A percentile compares a stretch with the other conserved stretches of the same genome.
Conservation (phyloP, 2,329 filamentous ascomycete species). For the Ophiobolus disseminans region DNA sequence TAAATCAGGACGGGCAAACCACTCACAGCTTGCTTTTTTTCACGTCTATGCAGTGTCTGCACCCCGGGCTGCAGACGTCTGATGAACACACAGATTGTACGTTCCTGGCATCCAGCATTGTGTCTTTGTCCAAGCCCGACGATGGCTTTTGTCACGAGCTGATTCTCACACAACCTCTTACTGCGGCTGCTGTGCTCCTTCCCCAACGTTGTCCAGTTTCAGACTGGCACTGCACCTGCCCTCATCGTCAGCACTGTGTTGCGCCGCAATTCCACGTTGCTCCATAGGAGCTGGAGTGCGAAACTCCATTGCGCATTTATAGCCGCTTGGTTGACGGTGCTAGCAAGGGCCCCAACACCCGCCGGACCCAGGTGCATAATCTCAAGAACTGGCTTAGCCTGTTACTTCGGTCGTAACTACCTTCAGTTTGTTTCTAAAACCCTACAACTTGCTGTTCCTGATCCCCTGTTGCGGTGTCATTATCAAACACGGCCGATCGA, state of each 20-base stretch:
- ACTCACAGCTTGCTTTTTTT: slow-evolving; percentile 36
- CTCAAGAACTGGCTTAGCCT: slow-evolving; percentile 33
- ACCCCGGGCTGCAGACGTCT: slow-evolving; percentile 39
- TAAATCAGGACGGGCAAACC: slow-evolving; percentile 23
- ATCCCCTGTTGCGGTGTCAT: slow-evolving; percentile 36
- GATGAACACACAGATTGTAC: slow-evolving; percentile 37
- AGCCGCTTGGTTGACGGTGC: slow-evolving; percentile 41
- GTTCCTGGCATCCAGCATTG: slow-evolving; percentile 39
- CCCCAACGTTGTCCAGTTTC: slow-evolving; percentile 41
- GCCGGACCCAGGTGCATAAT: slow-evolving; percentile 35
- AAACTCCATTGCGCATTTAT: slow-evolving; percentile 36
- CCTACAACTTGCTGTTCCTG: slow-evolving; percentile 33
- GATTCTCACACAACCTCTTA: slow-evolving; percentile 38
- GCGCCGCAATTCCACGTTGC: slow-evolving; percentile 35
- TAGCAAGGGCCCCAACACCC: slow-evolving; percentile 45
- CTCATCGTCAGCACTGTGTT: slow-evolving; percentile 38
- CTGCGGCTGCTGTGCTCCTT: slow-evolving; percentile 45
- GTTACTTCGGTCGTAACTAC: slow-evolving; percentile 22
- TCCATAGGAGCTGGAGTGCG: slow-evolving; percentile 23
- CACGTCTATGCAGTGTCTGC: slow-evolving; percentile 37
- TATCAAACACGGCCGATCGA: slow-evolving; percentile 43
- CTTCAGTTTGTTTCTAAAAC: slow-evolving; percentile 23
- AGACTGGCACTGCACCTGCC: slow-evolving; percentile 40
- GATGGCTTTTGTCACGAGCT: slow-evolving; percentile 39
- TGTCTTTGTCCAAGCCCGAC: slow-evolving; percentile 34